Conservation (phyloP, 345 rosid species). For the Boechera divaricarpa region DNA sequence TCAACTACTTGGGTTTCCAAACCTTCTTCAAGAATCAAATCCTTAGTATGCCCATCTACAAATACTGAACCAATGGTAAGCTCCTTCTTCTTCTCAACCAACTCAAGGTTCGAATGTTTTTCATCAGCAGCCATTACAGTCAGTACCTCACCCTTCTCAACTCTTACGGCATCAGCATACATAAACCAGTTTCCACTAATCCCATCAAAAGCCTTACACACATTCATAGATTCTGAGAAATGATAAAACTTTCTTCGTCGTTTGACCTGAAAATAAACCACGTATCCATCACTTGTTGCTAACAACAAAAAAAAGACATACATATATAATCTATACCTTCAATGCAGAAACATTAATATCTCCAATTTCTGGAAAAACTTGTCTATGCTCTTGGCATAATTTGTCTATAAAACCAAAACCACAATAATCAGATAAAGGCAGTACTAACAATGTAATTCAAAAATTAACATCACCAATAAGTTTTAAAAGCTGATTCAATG, state of each 20-base stretch:
- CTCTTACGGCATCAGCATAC: conserved; percentile 54
- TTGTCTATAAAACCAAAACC: background rate
- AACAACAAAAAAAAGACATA: background rate
- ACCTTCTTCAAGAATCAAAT: conserved; percentile 27
- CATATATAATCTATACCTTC: conserved; percentile 12
- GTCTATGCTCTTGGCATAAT: conserved; percentile 15
- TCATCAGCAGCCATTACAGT: no score
- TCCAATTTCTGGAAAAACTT: conserved; percentile 19
- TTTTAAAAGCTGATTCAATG: background rate
- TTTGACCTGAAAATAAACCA: conserved; percentile 18
- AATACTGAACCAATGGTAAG: background rate
- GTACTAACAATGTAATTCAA: background rate
- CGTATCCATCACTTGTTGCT: background rate
- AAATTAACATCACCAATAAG: background rate
- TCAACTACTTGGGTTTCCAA: conserved; percentile 25
- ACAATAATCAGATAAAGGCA: background rate
- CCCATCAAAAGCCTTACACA: conserved; percentile 57
- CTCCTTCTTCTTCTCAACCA: conserved; percentile 31
- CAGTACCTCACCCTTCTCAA: background rate
- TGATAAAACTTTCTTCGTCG: conserved; percentile 57
- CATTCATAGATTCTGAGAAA: conserved; percentile 57
- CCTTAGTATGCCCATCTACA: background rate
- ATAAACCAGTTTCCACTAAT: conserved; percentile 55
- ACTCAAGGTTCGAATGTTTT: conserved; percentile 23
- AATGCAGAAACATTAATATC: conserved; percentile 7